A percentile compares a stretch with the other conserved stretches of the same genome.
Evolutionary conservation across 495 filamentous ascomycete species (phyloP).

Genomic region (Hyaloscypha bicolor): DNA sequence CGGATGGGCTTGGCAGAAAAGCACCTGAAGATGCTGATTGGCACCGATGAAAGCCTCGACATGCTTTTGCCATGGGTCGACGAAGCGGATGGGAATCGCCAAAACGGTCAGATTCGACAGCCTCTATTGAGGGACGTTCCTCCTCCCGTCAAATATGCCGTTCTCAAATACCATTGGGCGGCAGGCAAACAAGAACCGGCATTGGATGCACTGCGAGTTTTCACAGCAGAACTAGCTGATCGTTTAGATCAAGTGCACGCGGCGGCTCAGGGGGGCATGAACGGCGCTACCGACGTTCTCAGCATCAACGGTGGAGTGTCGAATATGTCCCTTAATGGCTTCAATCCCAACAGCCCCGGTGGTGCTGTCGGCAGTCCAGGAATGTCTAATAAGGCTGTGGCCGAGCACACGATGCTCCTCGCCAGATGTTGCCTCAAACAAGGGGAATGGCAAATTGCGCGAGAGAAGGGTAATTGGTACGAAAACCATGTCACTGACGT

Average conservation of each 20-base stretch:
- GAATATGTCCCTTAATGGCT: constrained; percentile 43
- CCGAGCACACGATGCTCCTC: constrained; percentile 73
- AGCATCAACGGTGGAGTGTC: constrained; percentile 59
- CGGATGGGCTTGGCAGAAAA: constrained; percentile 96
- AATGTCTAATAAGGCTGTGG: constrained; percentile 41
- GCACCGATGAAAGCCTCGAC: constrained; percentile 64
- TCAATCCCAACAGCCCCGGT: constrained; percentile 17
- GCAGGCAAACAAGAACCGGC: constrained; percentile 63
- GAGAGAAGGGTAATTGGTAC: constrained; percentile 86
- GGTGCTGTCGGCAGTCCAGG: constrained; percentile 28
- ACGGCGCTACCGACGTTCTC: constrained; percentile 47
- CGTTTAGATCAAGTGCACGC: constrained; percentile 65
- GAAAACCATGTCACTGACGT: constrained; percentile 71
- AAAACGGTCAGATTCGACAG: constrained; percentile 33
- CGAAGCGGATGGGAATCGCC: constrained; percentile 35
- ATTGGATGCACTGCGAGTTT: constrained; percentile 75
- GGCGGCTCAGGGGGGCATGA: constrained; percentile 57
- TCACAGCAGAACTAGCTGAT: constrained; percentile 76
- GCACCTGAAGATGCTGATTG: constrained; percentile 74
- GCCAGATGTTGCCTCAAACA: constrained; percentile 94
- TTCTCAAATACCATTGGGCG: constrained; percentile 94
- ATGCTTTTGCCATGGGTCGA: constrained; percentile 53
- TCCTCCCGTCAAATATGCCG: constrained; percentile 84
- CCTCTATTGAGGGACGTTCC: constrained; percentile 43
- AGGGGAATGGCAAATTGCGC: constrained; percentile 88